Evolutionary conservation across 805 yeast genomes (phyloP), one percentile per base, ranked within the genome.

Genomic region (Yarrowia divulgata): DNA sequence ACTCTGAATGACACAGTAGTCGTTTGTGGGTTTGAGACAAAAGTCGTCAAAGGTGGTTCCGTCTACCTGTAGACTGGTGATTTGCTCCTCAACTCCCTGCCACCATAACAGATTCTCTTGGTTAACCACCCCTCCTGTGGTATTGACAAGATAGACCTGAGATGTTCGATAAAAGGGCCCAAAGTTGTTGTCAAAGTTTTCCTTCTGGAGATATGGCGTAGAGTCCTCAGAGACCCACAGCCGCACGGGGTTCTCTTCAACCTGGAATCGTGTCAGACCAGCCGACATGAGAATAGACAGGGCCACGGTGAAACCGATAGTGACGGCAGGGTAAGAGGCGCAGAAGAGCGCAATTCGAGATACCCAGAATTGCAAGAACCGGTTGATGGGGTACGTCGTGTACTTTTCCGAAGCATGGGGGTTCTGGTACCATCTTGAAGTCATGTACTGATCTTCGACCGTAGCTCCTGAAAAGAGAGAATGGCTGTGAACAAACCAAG

Each of bases 161-260:
- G 92, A 94, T 5, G 91, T 86, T 73, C 98, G 83, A 79, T 90
- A 95, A 81, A 95, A 94, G 46, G 96, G 97, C 0, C 98, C 97
- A 78, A 94, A 94, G 71, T 87, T 85, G 23, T 84, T 83, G 76
- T 95, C 97, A 76, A 87, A 94, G 73, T 72, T 87, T 68, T 82
- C 80, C 74, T 88, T 88, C 74, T 94, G 89, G 50, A 84, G 79
- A 68, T 83, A 88, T 13, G 93, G 92, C 3, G 85, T 87, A 10
- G 95, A 90, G 23, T 80, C 75, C 2, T 93, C 88, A 72, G 95
- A 89, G 0, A 95, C 98, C 99, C 99, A 94, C 39, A 94, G 80
- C 71, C 88, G 87, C 3, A 90, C 85, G 0, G 99, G 98, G 72
- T 90, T 82, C 2, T 87, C 87, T 75, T 93, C 98, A 35, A 93